Percentiles rank a stretch among this genome's conserved stretches.
phyloP scores from a whole-genome alignment of 1,139 yeast genomes.

The Pichia sp. region DNA sequence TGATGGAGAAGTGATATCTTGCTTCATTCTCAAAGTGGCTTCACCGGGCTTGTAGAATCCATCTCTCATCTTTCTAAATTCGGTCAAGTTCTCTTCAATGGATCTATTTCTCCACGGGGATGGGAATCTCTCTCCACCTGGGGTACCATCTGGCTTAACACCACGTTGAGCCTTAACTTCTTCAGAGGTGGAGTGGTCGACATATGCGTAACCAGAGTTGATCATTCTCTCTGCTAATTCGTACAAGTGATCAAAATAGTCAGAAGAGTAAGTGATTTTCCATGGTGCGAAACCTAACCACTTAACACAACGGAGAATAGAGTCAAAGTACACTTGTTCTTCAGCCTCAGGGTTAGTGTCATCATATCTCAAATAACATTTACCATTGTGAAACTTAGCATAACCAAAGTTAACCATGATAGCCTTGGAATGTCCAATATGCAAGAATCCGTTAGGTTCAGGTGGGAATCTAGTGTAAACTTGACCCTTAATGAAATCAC shows the following conservation, averaged over 20 bases:
- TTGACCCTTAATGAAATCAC: constrained; percentile 67
- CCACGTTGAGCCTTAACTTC: constrained; percentile 90
- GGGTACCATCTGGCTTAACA: constrained; percentile 80
- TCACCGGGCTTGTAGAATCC: constrained; percentile 86
- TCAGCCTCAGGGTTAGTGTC: constrained; percentile 99
- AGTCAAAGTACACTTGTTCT: constrained; percentile 81
- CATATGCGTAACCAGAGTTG: constrained; percentile 66
- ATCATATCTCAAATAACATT: constrained; percentile 88
- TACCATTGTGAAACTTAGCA: constrained; percentile 79
- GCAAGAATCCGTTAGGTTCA: constrained; percentile 95
- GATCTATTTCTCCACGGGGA: constrained; percentile 70
- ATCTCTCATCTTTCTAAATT: constrained; percentile 86
- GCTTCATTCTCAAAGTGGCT: constrained; percentile 95
- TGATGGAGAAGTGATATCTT: constrained; percentile 81
- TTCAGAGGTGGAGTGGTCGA: constrained; percentile 90
- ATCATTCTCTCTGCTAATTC: constrained; percentile 80
- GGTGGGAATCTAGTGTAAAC: constrained; percentile 97
- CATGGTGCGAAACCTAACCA: constrained; percentile 96
- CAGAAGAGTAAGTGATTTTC: constrained; percentile 93
- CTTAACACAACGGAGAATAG: constrained; percentile 74
- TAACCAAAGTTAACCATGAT: constrained; percentile 94
- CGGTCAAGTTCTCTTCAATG: constrained; percentile 64
- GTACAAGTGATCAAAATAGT: constrained; percentile 85
- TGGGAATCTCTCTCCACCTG: constrained; percentile 85
- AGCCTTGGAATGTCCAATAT: constrained; percentile 97